Percentiles rank a stretch among this genome's conserved stretches.
Conservation (phyloP, 2,329 filamentous ascomycete genomes). For the Xylaria sp. region DNA sequence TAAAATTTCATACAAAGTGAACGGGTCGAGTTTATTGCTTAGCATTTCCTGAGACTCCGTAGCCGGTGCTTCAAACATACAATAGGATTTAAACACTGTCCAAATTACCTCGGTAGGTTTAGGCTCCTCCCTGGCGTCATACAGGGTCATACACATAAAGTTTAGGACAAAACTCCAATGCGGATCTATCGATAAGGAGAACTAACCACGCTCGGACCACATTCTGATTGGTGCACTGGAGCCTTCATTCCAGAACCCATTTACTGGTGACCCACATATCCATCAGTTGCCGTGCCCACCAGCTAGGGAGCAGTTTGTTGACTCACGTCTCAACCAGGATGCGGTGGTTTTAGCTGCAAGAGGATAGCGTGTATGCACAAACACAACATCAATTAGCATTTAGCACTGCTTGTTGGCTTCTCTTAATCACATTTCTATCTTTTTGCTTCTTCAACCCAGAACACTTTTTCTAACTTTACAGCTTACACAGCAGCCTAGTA, state of each 20-base stretch:
- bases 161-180: too few relatives aligned
- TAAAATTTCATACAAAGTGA: too few relatives aligned
- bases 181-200: too few relatives aligned
- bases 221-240: neutral
- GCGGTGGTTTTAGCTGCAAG: slow-evolving; percentile 20
- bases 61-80: too few relatives aligned
- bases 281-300: slow-evolving; percentile 36
- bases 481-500: slow-evolving; percentile 24
- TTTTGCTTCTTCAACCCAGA: slow-evolving; percentile 5
- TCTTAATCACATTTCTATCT: slow-evolving; percentile 8
- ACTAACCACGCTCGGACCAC: slow-evolving; percentile 7
- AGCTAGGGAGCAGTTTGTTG: slow-evolving; percentile 28
- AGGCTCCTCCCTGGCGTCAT: neutral
- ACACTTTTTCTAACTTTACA: slow-evolving; percentile 19
- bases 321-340: slow-evolving; percentile 22
- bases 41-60: too few relatives aligned
- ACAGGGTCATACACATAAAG: too few relatives aligned
- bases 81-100: too few relatives aligned
- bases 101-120: neutral
- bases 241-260: neutral
- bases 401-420: slow-evolving; percentile 1
- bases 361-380: slow-evolving; percentile 23
- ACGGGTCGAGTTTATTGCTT: too few relatives aligned
- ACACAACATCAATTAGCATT: slow-evolving; percentile 5
- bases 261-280: slow-evolving; percentile 22